A percentile compares a stretch with the other conserved stretches of the same genome.
Evolutionary conservation across 2,329 filamentous ascomycete genomes (phyloP).

Genomic region (Claviceps pusilla): DNA sequence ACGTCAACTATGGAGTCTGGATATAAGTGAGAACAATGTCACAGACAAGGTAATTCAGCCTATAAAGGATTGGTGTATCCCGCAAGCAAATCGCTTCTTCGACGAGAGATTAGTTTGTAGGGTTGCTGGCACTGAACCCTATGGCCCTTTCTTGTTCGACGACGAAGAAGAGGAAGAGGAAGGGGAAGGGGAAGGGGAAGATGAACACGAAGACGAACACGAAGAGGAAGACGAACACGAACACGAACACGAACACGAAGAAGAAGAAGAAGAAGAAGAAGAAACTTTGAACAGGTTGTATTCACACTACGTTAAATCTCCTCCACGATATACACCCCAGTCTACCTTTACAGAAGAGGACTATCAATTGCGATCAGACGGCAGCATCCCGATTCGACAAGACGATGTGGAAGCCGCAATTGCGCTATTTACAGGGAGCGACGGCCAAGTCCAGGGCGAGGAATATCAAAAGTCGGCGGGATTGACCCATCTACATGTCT

Average conservation of each 20-base stretch:
- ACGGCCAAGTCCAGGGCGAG: conserved; percentile 4
- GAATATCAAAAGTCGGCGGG: conserved; percentile 12
- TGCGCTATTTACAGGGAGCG: conserved; percentile 10
- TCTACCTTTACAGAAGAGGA: neutral
- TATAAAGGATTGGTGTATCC: conserved; percentile 19
- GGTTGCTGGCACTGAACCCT: conserved; percentile 15
- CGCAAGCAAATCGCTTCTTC: conserved; percentile 23
- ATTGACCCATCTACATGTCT: conserved; percentile 41
- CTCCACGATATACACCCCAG: conserved; percentile 21
- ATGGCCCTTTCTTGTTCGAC: conserved; percentile 30
- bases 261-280: conserved; percentile 24
- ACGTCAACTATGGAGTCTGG: conserved; percentile 40
- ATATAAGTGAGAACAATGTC: conserved; percentile 37
- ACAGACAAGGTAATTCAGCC: conserved; percentile 27
- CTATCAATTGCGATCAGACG: neutral
- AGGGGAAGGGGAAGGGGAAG: no score
- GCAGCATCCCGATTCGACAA: conserved; percentile 6
- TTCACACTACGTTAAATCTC: conserved; percentile 28
- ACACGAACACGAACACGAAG: no score
- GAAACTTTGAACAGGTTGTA: conserved; percentile 25
- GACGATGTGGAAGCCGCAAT: conserved; percentile 16
- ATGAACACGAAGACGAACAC: no score
- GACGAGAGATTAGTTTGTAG: conserved; percentile 29
- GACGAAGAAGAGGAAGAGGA: no score
- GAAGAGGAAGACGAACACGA: no score